Evolutionary conservation across 2,329 filamentous ascomycete species (phyloP).

Genomic region (Penicillium vulpinum): DNA sequence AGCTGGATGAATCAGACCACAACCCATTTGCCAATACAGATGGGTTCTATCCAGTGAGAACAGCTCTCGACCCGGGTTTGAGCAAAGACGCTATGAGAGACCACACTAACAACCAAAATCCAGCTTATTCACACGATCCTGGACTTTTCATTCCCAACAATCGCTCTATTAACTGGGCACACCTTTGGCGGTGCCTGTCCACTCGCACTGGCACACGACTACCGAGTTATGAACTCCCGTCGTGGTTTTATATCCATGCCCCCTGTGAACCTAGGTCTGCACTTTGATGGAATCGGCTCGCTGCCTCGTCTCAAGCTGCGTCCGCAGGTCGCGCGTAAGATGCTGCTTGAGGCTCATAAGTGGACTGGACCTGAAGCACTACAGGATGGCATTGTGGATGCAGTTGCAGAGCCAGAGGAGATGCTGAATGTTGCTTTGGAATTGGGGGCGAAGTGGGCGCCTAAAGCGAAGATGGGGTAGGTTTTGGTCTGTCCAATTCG

Average conservation of each 20-base stretch:
- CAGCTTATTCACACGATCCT: slow-evolving; percentile 50
- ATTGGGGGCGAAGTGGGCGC: slow-evolving; percentile 46
- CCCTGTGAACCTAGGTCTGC: slow-evolving; percentile 56
- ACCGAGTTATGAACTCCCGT: slow-evolving; percentile 49
- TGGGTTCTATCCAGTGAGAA: slow-evolving; percentile 58
- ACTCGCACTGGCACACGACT: slow-evolving; percentile 51
- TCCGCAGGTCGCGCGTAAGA: slow-evolving; percentile 55
- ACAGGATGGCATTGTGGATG: slow-evolving; percentile 56
- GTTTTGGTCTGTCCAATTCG: neutral
- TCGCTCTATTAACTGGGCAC: slow-evolving; percentile 51
- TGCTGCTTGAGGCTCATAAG: slow-evolving; percentile 56
- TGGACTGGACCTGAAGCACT: slow-evolving; percentile 56
- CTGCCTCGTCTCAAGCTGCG: slow-evolving; percentile 54
- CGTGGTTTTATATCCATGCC: slow-evolving; percentile 54
- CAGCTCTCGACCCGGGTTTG: neutral
- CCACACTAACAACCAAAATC: neutral
- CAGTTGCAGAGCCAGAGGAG: slow-evolving; percentile 49
- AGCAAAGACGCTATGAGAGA: slow-evolving; percentile 7
- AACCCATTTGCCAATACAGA: slow-evolving; percentile 59
- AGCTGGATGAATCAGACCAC: slow-evolving; percentile 49
- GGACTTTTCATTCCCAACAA: slow-evolving; percentile 52
- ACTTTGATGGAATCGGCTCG: slow-evolving; percentile 57
- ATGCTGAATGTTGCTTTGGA: slow-evolving; percentile 52
- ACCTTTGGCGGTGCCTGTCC: slow-evolving; percentile 53
- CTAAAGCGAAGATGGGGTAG: slow-evolving; percentile 36